phyloP scores from a whole-genome alignment of 495 filamentous ascomycete genomes.

The Elasticomyces elasticus region DNA sequence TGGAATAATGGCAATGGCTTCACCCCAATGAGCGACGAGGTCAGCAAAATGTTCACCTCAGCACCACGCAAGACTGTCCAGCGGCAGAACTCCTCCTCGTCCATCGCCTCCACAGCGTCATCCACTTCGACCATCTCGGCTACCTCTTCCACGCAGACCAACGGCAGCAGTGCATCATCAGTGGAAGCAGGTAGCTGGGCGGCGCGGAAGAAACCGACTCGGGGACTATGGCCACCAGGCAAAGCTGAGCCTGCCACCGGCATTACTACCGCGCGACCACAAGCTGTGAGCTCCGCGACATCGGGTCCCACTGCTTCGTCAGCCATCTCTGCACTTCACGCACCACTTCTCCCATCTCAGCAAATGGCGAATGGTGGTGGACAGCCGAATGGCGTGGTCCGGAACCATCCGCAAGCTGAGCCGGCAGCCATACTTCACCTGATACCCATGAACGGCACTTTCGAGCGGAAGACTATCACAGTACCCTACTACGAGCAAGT shows the following conservation, averaged over 20 bases:
- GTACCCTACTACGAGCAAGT: slow-evolving; percentile 84
- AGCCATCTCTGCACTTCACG: slow-evolving; percentile 63
- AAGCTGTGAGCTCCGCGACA: slow-evolving; percentile 53
- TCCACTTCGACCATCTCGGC: slow-evolving; percentile 35
- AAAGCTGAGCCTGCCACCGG: slow-evolving; percentile 60
- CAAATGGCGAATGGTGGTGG: slow-evolving; percentile 47
- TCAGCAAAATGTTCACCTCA: slow-evolving; percentile 72
- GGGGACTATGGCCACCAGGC: slow-evolving; percentile 61
- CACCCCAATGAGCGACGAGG: slow-evolving; percentile 80
- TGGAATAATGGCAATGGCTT: slow-evolving; percentile 65
- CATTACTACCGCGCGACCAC: slow-evolving; percentile 50
- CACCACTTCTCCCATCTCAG: slow-evolving; percentile 66
- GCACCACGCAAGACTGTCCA: slow-evolving; percentile 65
- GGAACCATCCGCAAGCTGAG: slow-evolving; percentile 45
- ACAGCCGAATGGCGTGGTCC: slow-evolving; percentile 55
- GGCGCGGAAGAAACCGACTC: slow-evolving; percentile 53
- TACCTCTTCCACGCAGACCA: slow-evolving; percentile 38
- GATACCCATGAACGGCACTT: slow-evolving; percentile 82
- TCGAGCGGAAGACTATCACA: slow-evolving; percentile 89
- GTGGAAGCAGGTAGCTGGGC: slow-evolving; percentile 40
- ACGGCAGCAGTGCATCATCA: slow-evolving; percentile 31
- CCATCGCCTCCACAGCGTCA: slow-evolving; percentile 36
- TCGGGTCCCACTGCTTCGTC: slow-evolving; percentile 55
- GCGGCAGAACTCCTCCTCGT: slow-evolving; percentile 80
- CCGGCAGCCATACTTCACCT: slow-evolving; percentile 68